Evolutionary conservation across 1,139 yeast genomes (phyloP).

Genomic region (Nakaseomyces glabratus): DNA sequence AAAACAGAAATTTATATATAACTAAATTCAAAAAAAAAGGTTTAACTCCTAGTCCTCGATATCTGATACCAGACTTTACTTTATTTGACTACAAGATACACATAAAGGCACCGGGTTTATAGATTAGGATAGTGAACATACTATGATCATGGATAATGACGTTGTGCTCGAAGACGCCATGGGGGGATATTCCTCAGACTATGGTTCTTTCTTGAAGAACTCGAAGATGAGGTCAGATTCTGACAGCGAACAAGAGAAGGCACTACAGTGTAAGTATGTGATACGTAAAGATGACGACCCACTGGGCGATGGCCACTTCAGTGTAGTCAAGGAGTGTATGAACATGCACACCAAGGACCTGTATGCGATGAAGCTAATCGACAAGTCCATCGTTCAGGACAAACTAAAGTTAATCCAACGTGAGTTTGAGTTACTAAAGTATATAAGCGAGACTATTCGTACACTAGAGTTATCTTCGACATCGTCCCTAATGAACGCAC

Average conservation of each 20-base stretch:
- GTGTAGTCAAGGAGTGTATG: constrained; percentile 31
- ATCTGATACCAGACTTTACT: no score
- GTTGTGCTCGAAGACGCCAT: constrained; percentile 2
- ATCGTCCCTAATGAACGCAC: constrained; percentile 5
- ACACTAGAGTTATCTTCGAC: constrained; percentile 15
- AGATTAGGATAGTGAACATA: no score
- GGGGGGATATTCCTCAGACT: constrained; percentile 6
- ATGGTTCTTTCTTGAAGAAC: constrained; percentile 7
- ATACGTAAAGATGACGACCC: constrained; percentile 15
- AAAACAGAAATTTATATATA: no score
- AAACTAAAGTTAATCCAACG: constrained; percentile 28
- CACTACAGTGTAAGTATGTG: constrained; percentile 24
- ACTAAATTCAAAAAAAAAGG: no score
- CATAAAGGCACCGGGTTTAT: no score
- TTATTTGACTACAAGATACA: no score
- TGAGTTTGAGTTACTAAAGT: constrained; percentile 25
- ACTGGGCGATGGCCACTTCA: constrained; percentile 31
- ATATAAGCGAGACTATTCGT: constrained; percentile 22
- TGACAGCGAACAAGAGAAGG: constrained; percentile 9
- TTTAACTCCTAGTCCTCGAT: no score
- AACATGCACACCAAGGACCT: constrained; percentile 24
- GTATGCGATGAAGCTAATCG: constrained; percentile 30
- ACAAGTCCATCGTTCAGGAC: constrained; percentile 22
- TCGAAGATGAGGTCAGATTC: constrained; percentile 2
- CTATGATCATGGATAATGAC: no score